Evolutionary conservation across 345 rosid species (phyloP).

Genomic region (Lepidium africanum): DNA sequence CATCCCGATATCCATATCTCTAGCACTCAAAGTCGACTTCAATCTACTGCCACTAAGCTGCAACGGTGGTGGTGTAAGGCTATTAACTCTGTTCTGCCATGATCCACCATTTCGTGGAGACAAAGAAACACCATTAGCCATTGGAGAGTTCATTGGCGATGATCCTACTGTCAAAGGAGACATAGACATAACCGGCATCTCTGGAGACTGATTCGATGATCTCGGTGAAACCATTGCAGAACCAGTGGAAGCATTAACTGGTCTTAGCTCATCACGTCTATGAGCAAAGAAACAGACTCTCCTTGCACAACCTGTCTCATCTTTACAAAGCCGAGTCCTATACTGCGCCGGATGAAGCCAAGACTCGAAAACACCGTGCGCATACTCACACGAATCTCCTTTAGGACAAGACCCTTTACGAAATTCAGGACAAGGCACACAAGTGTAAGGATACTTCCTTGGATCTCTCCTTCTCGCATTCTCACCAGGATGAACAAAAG

Average conservation of each 20-base stretch:
- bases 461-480: constrained; percentile 98
- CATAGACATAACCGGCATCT: constrained; percentile 56
- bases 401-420: constrained; percentile 90
- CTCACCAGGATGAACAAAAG: constrained; percentile 98
- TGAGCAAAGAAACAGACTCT: constrained; percentile 99
- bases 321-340: constrained; percentile 92
- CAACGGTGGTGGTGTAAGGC: constrained; percentile 58
- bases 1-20: constrained; percentile 74
- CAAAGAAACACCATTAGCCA: constrained; percentile 45
- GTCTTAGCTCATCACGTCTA: constrained; percentile 73
- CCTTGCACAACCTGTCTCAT: constrained; percentile 75
- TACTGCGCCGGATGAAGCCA: constrained; percentile 99
- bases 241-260: constrained; percentile 90
- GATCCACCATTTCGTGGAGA: constrained; percentile 60
- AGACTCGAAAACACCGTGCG: constrained; percentile 96
- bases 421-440: constrained; percentile 98
- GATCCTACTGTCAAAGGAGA: constrained; percentile 54
- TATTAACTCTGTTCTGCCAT: constrained; percentile 75
- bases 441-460: constrained; percentile 80
- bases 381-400: constrained; percentile 88
- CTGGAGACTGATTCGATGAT: constrained; percentile 49
- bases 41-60: constrained; percentile 80
- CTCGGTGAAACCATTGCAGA: constrained; percentile 93
- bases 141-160: constrained; percentile 72
- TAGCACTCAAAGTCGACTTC: constrained; percentile 64